A percentile compares a stretch with the other conserved stretches of the same genome.
Evolutionary conservation across 768 basidiomycete species (phyloP).

Genomic region (Auricularia heimuer): DNA sequence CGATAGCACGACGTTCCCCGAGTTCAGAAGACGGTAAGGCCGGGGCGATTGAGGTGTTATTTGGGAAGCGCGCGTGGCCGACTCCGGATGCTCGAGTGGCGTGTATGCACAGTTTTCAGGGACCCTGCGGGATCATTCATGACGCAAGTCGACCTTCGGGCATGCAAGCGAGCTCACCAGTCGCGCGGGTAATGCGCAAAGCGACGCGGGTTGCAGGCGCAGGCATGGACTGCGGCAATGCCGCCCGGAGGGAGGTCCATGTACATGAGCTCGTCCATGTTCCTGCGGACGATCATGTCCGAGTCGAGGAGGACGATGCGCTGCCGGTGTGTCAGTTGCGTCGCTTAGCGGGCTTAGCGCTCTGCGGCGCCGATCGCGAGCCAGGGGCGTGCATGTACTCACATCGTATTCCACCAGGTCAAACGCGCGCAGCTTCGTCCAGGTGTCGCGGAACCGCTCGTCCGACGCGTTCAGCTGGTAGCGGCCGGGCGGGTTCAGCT

Average conservation of each 20-base stretch:
- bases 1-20: constrained; percentile 75
- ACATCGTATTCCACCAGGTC: constrained; percentile 62
- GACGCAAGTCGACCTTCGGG: not conserved
- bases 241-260: constrained; percentile 40
- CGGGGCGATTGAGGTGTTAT: constrained; percentile 45
- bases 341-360: not conserved
- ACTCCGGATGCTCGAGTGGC: constrained; percentile 34
- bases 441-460: constrained; percentile 18
- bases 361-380: not conserved
- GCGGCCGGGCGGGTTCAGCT: constrained; percentile 34
- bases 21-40: constrained; percentile 79
- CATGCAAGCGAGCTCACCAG: constrained; percentile 44
- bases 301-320: constrained; percentile 74
- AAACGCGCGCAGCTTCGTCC: constrained; percentile 49
- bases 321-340: constrained; percentile 26
- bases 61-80: constrained; percentile 34
- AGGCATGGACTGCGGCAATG: constrained; percentile 85
- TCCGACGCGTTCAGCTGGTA: constrained; percentile 6
- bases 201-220: constrained; percentile 87
- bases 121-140: constrained; percentile 43
- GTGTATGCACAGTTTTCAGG: constrained; percentile 89
- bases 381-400: constrained; percentile 11
- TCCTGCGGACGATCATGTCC: constrained; percentile 75
- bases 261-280: constrained; percentile 68
- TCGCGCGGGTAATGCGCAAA: constrained; percentile 79